A percentile compares a stretch with the other conserved stretches of the same genome.
These are phyloP conservation scores for Colletotrichum australisinense DNA, from an alignment of 2,329 filamentous ascomycete genomes.

Conservation along the genomic window DNA sequence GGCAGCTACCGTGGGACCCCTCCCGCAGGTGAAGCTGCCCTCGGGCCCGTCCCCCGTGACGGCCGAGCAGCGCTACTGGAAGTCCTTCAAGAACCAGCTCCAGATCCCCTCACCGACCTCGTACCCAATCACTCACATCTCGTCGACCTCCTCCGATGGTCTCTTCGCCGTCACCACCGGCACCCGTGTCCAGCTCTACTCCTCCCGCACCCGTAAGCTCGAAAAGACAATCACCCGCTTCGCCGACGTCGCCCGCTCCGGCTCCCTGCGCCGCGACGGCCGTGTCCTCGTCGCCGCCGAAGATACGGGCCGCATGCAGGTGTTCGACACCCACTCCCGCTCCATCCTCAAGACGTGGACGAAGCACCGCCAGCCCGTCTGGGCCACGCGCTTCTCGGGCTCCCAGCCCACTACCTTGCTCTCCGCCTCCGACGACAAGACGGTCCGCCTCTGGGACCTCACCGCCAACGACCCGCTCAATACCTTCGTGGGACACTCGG, in stretches of 20 bases:
- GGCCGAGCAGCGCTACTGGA: conserved; percentile 96
- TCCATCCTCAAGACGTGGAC: conserved; percentile 97
- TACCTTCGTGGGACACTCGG: conserved; percentile 86
- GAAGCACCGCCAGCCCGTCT: conserved; percentile 93
- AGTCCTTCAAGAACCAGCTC: conserved; percentile 90
- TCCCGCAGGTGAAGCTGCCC: conserved; percentile 85
- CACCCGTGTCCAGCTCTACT: conserved; percentile 93
- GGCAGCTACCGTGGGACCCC: conserved; percentile 86
- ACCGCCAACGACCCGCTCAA: conserved; percentile 80
- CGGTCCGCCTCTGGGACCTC: conserved; percentile 94
- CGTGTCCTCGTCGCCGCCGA: conserved; percentile 91
- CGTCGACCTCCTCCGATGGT: conserved; percentile 71
- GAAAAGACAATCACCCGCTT: conserved; percentile 96
- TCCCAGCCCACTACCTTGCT: conserved; percentile 87
- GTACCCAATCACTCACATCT: conserved; percentile 91
- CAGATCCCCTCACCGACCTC: conserved; percentile 91
- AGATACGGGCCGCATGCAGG: conserved; percentile 91
- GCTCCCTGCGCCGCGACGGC: conserved; percentile 89
- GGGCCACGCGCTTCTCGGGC: conserved; percentile 92
- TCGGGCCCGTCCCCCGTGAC: conserved; percentile 85
- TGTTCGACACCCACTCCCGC: conserved; percentile 89
- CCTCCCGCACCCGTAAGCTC: conserved; percentile 88
- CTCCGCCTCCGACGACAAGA: conserved; percentile 92
- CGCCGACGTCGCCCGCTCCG: conserved; percentile 89
- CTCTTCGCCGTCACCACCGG: conserved; percentile 95